phyloP scores from a whole-genome alignment of 139 green algal species.

The Yamagishiella unicocca region DNA sequence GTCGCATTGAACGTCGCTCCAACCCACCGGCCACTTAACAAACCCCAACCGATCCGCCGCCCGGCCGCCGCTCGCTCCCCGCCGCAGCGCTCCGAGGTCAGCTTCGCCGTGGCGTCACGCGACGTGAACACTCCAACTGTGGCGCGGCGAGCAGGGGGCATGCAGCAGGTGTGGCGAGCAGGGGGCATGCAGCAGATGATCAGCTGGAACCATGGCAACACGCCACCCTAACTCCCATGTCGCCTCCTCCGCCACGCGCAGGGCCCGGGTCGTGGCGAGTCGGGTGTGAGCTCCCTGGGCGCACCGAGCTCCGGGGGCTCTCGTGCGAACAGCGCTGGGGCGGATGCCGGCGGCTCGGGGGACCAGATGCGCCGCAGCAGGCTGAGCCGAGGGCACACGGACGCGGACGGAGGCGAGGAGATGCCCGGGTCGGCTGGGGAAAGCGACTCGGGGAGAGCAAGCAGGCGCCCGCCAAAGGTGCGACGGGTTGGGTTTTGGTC shows the following conservation, averaged over 20 bases:
- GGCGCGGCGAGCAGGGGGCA: too few species aligned
- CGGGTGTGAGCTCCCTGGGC: too few species aligned
- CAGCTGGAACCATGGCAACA: too few species aligned
- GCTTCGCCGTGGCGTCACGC: not conserved
- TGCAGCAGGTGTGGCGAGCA: too few species aligned
- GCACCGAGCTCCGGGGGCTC: too few species aligned
- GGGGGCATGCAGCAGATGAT: too few species aligned
- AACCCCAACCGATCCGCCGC: too few species aligned
- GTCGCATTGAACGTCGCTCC: too few species aligned
- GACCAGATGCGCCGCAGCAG: not conserved
- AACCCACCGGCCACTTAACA: too few species aligned
- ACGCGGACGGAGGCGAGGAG: not conserved
- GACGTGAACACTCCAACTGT: not conserved
- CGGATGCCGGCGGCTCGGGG: not conserved
- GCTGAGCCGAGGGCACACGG: not conserved
- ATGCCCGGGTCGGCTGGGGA: not conserved
- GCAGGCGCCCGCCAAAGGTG: conserved; percentile 20
- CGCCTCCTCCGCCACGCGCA: too few species aligned
- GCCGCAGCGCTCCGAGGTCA: conserved; percentile 24
- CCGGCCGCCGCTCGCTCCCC: not conserved
- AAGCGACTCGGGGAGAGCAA: not conserved
- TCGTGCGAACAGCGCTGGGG: not conserved
- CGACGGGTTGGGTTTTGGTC: not conserved
- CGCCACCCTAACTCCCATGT: too few species aligned
- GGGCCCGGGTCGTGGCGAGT: too few species aligned